phyloP scores from a whole-genome alignment of 371 early-diverging fungal genomes.

The Syncephalastrum sp. region DNA sequence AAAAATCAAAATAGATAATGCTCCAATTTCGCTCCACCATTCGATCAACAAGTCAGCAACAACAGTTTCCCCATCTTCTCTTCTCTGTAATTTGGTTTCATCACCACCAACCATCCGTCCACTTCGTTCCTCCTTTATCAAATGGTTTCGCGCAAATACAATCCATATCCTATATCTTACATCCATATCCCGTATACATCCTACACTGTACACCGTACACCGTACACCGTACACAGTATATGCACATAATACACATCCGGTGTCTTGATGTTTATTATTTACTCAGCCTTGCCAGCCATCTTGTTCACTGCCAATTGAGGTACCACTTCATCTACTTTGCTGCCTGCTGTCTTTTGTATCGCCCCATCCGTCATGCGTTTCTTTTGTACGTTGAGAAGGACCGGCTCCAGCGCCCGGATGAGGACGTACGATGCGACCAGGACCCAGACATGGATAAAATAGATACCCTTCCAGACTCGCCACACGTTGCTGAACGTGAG shows the following conservation, averaged over 20 bases:
- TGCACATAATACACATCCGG: too few species aligned
- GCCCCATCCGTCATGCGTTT: conserved; percentile 1
- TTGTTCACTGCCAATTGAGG: neutral
- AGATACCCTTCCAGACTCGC: conserved; percentile 60
- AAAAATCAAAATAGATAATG: conserved; percentile 18
- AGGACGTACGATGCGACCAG: conserved; percentile 27
- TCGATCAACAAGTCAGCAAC: neutral
- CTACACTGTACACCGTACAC: too few species aligned
- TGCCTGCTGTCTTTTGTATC: conserved; percentile 2
- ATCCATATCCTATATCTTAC: neutral
- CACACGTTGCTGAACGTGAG: conserved; percentile 33
- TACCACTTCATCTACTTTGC: neutral
- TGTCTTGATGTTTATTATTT: neutral
- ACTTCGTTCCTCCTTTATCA: neutral
- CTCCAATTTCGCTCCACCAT: neutral
- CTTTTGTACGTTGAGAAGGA: conserved; percentile 18
- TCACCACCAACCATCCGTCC: neutral
- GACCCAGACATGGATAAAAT: conserved; percentile 53
- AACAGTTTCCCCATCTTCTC: neutral
- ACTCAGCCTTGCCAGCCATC: too few species aligned
- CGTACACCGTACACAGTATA: too few species aligned
- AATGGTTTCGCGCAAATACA: neutral
- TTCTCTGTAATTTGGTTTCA: neutral
- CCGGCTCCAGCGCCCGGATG: conserved; percentile 9
- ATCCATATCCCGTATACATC: too few species aligned